Evolutionary conservation across 106 monocot species (phyloP).

Genomic region (Dioscorea alata): DNA sequence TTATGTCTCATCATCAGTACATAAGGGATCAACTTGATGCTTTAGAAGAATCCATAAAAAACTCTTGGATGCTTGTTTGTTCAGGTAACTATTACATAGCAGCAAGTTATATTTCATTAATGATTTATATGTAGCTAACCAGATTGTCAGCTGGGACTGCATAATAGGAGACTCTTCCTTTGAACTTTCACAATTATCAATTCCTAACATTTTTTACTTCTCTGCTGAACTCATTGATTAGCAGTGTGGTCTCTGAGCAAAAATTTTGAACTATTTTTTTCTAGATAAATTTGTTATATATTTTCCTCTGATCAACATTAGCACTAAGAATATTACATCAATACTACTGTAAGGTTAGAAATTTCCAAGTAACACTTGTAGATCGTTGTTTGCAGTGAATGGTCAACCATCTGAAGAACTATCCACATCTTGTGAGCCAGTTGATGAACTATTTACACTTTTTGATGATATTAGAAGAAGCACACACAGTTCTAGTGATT

Average conservation of each 20-base stretch:
- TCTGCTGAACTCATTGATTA: too few species aligned
- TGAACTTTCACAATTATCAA: too few species aligned
- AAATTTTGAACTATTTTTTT: too few species aligned
- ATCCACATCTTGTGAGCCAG: constrained; percentile 15
- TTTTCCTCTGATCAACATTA: too few species aligned
- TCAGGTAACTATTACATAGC: constrained; percentile 24
- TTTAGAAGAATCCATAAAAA: constrained; percentile 56
- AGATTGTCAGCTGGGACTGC: too few species aligned
- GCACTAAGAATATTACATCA: too few species aligned
- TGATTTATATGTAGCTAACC: not conserved
- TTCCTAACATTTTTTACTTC: too few species aligned
- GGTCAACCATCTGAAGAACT: constrained; percentile 22
- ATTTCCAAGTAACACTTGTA: too few species aligned
- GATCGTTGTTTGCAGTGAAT: constrained; percentile 17
- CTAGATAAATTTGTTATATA: too few species aligned
- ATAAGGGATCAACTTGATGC: constrained; percentile 60
- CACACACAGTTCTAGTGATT: constrained; percentile 34
- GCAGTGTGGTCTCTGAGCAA: too few species aligned
- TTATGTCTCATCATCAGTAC: constrained; percentile 32
- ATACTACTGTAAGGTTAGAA: too few species aligned
- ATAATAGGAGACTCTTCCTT: too few species aligned
- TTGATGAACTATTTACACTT: constrained; percentile 66
- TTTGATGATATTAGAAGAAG: constrained; percentile 69
- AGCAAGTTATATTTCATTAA: not conserved
- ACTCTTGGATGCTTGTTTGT: constrained; percentile 42